These are phyloP conservation scores for Coelastrella sp. DNA, from an alignment of 139 green algal genomes.

Conservation along the genomic window DNA sequence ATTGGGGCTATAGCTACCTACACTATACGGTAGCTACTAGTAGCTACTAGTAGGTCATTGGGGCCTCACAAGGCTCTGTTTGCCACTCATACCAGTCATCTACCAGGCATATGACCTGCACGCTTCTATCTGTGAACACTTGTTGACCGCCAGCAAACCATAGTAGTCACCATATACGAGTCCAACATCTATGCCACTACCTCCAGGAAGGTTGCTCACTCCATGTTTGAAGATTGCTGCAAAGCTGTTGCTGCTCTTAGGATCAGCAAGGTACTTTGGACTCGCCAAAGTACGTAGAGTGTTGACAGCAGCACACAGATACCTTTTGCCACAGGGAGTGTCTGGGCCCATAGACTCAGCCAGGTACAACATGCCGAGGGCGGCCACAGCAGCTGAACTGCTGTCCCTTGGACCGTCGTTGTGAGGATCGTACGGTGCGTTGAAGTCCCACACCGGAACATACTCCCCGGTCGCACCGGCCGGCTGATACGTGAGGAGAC, in stretches of 20 bases:
- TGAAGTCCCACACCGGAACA: conserved; percentile 40
- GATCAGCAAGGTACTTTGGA: conserved; percentile 4
- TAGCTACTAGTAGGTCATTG: too few relatives aligned
- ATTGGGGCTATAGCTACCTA: too few relatives aligned
- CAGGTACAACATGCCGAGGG: conserved; percentile 37
- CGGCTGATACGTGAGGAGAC: not conserved
- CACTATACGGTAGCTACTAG: too few relatives aligned
- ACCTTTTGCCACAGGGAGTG: not conserved
- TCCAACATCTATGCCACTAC: conserved; percentile 2
- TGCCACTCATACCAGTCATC: not conserved
- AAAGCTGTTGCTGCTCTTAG: not conserved
- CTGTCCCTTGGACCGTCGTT: conserved; percentile 31
- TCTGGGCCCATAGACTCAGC: not conserved
- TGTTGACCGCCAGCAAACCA: not conserved
- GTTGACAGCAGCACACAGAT: conserved; percentile 8
- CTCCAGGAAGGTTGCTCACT: not conserved
- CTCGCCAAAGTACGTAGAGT: not conserved
- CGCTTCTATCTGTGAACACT: conserved; percentile 9
- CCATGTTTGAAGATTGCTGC: conserved; percentile 31
- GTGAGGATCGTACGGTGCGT: not conserved
- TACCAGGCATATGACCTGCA: not conserved
- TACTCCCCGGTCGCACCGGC: not conserved
- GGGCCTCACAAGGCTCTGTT: not conserved
- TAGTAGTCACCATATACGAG: conserved; percentile 42
- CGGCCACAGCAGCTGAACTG: conserved; percentile 17